These are phyloP conservation scores for Brassica rapa DNA, from an alignment of 345 rosid genomes.

Conservation along the genomic window DNA sequence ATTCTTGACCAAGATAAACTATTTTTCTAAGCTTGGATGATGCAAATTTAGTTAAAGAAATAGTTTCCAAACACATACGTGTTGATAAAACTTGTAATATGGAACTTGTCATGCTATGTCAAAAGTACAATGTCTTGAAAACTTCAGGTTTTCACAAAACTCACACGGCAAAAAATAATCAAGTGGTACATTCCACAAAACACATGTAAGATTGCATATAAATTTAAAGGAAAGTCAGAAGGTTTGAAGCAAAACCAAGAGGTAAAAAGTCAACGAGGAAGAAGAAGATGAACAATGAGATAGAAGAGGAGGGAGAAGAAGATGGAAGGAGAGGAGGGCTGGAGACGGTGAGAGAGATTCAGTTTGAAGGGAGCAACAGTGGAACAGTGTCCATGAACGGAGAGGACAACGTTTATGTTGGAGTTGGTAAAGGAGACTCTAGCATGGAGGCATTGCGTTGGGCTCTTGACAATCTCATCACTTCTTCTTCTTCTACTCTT, in stretches of 20 bases:
- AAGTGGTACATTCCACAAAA: slow-evolving; percentile 17
- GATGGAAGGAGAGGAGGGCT: slow-evolving; percentile 28
- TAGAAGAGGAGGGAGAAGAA: slow-evolving; percentile 41
- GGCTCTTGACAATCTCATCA: slow-evolving; percentile 54
- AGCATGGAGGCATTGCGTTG: slow-evolving; percentile 83
- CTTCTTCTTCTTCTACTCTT: slow-evolving; percentile 42
- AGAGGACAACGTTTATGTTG: slow-evolving; percentile 63
- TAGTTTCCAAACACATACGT: background rate
- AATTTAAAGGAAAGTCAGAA: slow-evolving; percentile 4
- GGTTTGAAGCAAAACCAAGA: slow-evolving; percentile 15
- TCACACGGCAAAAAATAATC: slow-evolving; percentile 20
- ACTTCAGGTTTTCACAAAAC: slow-evolving; percentile 31
- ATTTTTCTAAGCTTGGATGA: slow-evolving; percentile 11
- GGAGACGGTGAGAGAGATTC: slow-evolving; percentile 35
- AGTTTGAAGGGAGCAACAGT: slow-evolving; percentile 45
- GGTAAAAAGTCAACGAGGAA: slow-evolving; percentile 33
- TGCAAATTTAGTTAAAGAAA: background rate
- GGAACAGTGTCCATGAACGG: slow-evolving; percentile 53
- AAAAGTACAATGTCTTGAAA: slow-evolving; percentile 18
- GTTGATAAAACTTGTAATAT: slow-evolving; percentile 24
- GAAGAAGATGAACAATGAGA: slow-evolving; percentile 36
- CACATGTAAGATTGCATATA: slow-evolving; percentile 10
- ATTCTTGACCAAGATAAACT: slow-evolving; percentile 6
- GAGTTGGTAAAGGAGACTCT: slow-evolving; percentile 74
- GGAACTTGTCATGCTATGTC: slow-evolving; percentile 25